phyloP scores from a whole-genome alignment of 2,329 filamentous ascomycete genomes.

The Ophiocordyceps robertsii region DNA sequence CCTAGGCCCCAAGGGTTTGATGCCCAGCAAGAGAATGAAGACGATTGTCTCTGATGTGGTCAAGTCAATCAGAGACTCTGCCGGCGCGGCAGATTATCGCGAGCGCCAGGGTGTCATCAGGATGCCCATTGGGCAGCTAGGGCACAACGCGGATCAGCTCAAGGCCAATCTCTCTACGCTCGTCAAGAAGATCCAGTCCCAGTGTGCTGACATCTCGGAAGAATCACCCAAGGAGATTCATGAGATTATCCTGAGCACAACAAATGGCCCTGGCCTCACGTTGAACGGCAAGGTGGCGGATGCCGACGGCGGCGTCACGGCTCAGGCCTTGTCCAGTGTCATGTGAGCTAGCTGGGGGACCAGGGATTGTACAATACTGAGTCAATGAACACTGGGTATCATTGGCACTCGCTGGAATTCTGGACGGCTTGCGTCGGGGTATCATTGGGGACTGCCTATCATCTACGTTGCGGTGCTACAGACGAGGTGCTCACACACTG shows the following conservation, averaged over 20 bases:
- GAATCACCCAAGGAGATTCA: conserved; percentile 30
- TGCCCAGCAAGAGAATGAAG: conserved; percentile 80
- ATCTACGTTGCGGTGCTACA: not conserved
- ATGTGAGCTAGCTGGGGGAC: conserved; percentile 28
- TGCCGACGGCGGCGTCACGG: conserved; percentile 40
- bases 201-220: conserved; percentile 57
- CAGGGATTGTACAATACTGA: conserved; percentile 26
- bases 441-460: conserved; percentile 10
- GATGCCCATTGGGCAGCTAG: conserved; percentile 82
- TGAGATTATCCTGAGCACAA: conserved; percentile 71
- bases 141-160: conserved; percentile 77
- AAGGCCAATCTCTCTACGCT: conserved; percentile 71
- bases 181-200: conserved; percentile 63
- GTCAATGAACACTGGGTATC: conserved; percentile 3
- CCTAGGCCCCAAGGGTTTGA: conserved; percentile 78
- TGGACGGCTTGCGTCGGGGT: conserved; percentile 9
- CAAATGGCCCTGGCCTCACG: conserved; percentile 74
- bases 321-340: conserved; percentile 36
- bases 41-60: conserved; percentile 77
- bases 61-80: conserved; percentile 63
- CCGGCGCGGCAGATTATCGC: conserved; percentile 75
- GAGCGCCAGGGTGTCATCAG: conserved; percentile 75
- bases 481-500: conserved; percentile 17
- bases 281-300: conserved; percentile 67
- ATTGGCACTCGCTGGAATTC: not conserved